These are phyloP conservation scores for Phytophthora pinifolia DNA, from an alignment of 352 stramenopile genomes.

Conservation along the genomic window DNA sequence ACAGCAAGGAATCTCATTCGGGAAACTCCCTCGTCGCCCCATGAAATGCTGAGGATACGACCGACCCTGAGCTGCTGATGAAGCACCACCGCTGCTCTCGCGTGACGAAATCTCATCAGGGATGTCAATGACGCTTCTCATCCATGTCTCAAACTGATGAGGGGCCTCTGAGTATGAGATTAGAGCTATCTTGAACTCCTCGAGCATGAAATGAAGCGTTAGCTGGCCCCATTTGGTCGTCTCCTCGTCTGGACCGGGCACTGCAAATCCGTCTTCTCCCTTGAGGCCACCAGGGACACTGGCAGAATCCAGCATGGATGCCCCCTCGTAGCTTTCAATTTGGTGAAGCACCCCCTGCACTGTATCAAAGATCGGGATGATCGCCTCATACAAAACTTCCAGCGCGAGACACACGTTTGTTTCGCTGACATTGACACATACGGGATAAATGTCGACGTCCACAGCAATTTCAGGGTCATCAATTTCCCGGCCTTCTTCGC, in stretches of 20 bases:
- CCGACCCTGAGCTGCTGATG: constrained; percentile 20
- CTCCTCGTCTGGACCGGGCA: constrained; percentile 3
- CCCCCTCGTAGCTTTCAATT: constrained; percentile 17
- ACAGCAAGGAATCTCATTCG: constrained; percentile 34
- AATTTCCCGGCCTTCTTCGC: background rate
- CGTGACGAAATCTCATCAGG: constrained; percentile 37
- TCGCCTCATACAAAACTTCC: constrained; percentile 37
- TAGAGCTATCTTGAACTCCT: constrained; percentile 54
- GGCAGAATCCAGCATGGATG: constrained; percentile 15
- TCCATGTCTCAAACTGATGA: constrained; percentile 54
- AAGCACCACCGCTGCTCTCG: constrained; percentile 33
- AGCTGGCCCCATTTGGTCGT: constrained; percentile 17
- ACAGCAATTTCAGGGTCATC: constrained; percentile 15
- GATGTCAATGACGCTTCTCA: constrained; percentile 45
- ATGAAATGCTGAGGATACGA: constrained; percentile 36
- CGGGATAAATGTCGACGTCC: constrained; percentile 33
- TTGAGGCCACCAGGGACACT: constrained; percentile 7
- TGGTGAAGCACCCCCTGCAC: constrained; percentile 26
- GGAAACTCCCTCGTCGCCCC: constrained; percentile 30
- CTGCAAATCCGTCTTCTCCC: background rate
- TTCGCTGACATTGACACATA: constrained; percentile 51
- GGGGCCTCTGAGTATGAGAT: constrained; percentile 45
- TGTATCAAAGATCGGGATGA: constrained; percentile 35
- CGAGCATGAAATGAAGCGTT: constrained; percentile 32
- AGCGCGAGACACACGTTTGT: constrained; percentile 37